A percentile compares a stretch with the other conserved stretches of the same genome.
These are phyloP conservation scores for Fusarium continuum DNA, from an alignment of 2,329 filamentous ascomycete species.

Conservation along the genomic window DNA sequence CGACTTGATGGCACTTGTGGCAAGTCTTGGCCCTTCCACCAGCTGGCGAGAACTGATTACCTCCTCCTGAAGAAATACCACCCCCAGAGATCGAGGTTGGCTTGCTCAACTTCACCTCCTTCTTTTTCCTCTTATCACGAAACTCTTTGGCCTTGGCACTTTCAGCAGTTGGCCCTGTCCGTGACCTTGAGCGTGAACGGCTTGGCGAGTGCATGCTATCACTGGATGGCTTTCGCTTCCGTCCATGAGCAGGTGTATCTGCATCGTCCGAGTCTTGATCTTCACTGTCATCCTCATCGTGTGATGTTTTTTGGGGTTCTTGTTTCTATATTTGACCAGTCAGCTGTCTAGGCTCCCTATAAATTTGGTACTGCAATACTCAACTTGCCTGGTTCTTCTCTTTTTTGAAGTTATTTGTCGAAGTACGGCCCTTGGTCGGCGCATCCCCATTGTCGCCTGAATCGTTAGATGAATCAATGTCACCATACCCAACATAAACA, in stretches of 20 bases:
- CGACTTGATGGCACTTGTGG: slow-evolving; percentile 68
- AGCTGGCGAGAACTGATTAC: slow-evolving; percentile 35
- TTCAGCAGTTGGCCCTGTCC: slow-evolving; percentile 41
- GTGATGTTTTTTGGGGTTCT: slow-evolving; percentile 18
- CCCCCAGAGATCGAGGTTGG: slow-evolving; percentile 63
- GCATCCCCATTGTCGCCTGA: slow-evolving; percentile 49
- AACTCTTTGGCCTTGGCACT: slow-evolving; percentile 56
- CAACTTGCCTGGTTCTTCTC: slow-evolving; percentile 43
- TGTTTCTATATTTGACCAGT: slow-evolving; percentile 29
- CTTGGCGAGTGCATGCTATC: slow-evolving; percentile 36
- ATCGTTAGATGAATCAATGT: slow-evolving; percentile 56
- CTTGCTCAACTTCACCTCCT: slow-evolving; percentile 72
- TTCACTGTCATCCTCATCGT: slow-evolving; percentile 41
- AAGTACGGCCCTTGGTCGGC: slow-evolving; percentile 49
- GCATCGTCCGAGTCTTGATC: slow-evolving; percentile 42
- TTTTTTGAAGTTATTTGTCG: slow-evolving; percentile 46
- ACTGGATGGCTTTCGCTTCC: slow-evolving; percentile 43
- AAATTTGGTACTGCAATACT: background rate
- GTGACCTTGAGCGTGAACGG: slow-evolving; percentile 49
- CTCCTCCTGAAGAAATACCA: slow-evolving; percentile 58
- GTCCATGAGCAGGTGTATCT: slow-evolving; percentile 36
- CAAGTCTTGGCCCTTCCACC: slow-evolving; percentile 55
- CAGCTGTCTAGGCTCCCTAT: background rate
- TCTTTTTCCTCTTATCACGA: slow-evolving; percentile 68
- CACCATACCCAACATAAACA: slow-evolving; percentile 65